A percentile compares a stretch with the other conserved stretches of the same genome.
Evolutionary conservation across 257 asterid species (phyloP).

Genomic region (Nicotiana noctiflora): DNA sequence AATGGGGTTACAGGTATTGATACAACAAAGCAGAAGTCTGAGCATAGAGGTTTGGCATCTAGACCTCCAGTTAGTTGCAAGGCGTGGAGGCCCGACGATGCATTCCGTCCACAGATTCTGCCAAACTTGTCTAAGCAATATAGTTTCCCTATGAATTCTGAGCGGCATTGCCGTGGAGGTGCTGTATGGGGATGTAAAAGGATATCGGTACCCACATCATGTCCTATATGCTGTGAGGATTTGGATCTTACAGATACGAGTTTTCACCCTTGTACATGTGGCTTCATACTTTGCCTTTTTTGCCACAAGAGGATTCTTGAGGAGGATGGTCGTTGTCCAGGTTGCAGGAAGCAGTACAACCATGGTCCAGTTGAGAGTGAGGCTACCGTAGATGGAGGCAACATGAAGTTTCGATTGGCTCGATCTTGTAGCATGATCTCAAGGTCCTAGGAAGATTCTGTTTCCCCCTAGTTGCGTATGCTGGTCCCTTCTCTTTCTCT

Average conservation of each 20-base stretch:
- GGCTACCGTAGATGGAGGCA: slow-evolving; percentile 49
- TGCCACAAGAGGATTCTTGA: slow-evolving; percentile 92
- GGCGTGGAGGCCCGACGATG: slow-evolving; percentile 91
- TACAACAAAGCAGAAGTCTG: slow-evolving; percentile 18
- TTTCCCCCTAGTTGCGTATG: slow-evolving; percentile 33
- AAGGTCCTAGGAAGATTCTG: slow-evolving; percentile 48
- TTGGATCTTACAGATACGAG: slow-evolving; percentile 78
- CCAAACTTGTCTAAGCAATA: slow-evolving; percentile 72
- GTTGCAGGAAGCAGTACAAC: slow-evolving; percentile 78
- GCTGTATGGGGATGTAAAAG: slow-evolving; percentile 48
- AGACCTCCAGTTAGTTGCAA: slow-evolving; percentile 28
- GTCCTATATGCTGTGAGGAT: slow-evolving; percentile 91
- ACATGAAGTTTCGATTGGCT: slow-evolving; percentile 38
- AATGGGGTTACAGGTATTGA: slow-evolving; percentile 13
- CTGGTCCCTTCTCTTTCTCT: slow-evolving; percentile 25
- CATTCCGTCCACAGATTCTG: slow-evolving; percentile 71
- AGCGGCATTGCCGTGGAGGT: slow-evolving; percentile 41
- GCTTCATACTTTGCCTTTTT: slow-evolving; percentile 91
- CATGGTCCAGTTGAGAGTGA: slow-evolving; percentile 36
- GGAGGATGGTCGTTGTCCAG: slow-evolving; percentile 91
- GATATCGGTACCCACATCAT: slow-evolving; percentile 43
- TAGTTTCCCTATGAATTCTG: slow-evolving; percentile 56
- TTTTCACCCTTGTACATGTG: slow-evolving; percentile 79
- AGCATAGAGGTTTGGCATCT: slow-evolving; percentile 20
- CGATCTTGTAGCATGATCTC: slow-evolving; percentile 70